phyloP scores from a whole-genome alignment of 1,284 basidiomycete genomes.

The Somion occarium region DNA sequence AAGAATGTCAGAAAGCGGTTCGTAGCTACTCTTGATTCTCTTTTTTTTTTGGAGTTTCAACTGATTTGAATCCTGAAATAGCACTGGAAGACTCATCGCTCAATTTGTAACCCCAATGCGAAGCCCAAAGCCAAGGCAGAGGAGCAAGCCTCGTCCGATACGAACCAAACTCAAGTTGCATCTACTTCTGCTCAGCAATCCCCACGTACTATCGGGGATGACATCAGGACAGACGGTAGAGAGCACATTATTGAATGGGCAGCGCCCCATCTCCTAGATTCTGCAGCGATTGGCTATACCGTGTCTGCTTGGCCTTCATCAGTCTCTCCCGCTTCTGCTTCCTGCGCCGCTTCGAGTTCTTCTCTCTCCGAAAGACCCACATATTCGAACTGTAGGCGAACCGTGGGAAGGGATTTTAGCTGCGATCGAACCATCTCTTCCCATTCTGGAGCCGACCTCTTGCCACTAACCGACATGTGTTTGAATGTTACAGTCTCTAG shows the following conservation, averaged over 20 bases:
- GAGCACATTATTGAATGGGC: neutral
- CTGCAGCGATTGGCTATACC: too few species aligned
- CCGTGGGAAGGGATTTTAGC: neutral
- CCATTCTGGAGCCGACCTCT: neutral
- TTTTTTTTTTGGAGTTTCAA: neutral
- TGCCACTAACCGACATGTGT: neutral
- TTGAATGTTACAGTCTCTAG: neutral
- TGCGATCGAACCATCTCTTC: neutral
- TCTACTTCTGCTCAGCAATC: neutral
- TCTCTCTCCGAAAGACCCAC: too few species aligned
- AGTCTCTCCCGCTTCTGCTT: too few species aligned
- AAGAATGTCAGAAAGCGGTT: slow-evolving; percentile 16
- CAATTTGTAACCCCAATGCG: slow-evolving; percentile 7
- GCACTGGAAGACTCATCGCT: slow-evolving; percentile 14
- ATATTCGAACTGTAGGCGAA: neutral
- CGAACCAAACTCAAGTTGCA: neutral
- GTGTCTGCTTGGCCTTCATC: too few species aligned
- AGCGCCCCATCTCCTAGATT: too few species aligned
- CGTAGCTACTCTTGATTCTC: neutral
- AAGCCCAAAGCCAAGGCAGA: neutral
- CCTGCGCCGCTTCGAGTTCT: too few species aligned
- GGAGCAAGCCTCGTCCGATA: neutral
- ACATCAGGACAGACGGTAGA: neutral
- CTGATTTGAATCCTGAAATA: neutral
- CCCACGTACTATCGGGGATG: neutral